phyloP scores from a whole-genome alignment of 2,329 filamentous ascomycete genomes.

The Aspergillus uvarum region DNA sequence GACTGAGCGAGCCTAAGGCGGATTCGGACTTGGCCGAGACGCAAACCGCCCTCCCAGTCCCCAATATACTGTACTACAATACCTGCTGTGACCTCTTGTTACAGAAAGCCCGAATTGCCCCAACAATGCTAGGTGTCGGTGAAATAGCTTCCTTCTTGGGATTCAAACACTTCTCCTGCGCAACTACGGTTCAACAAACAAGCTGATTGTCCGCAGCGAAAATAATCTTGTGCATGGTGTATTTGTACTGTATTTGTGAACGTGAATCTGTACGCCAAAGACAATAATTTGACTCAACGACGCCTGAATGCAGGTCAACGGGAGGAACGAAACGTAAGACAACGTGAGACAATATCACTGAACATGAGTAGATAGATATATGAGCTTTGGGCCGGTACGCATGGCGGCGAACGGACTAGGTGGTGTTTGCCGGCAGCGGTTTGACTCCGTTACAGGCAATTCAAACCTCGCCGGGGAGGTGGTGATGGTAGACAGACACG shows the following conservation, averaged over 20 bases:
- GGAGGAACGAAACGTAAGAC: conserved; percentile 7
- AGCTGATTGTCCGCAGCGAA: neutral
- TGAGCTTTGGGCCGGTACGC: conserved; percentile 2
- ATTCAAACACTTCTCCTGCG: neutral
- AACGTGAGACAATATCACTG: conserved; percentile 11
- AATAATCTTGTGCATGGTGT: conserved; percentile 5
- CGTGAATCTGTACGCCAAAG: conserved; percentile 16
- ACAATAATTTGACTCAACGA: conserved; percentile 18
- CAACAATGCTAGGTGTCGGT: too few relatives aligned
- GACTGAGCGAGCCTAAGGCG: neutral
- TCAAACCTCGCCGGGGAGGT: conserved; percentile 4
- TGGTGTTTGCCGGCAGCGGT: neutral
- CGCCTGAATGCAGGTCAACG: conserved; percentile 22
- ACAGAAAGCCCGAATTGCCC: too few relatives aligned
- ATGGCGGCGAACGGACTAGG: conserved; percentile 2
- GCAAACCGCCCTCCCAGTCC: neutral
- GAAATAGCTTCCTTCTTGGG: too few relatives aligned
- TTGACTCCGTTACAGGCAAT: neutral
- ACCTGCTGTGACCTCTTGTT: too few relatives aligned
- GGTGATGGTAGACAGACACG: conserved; percentile 1
- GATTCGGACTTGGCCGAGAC: neutral
- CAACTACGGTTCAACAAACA: neutral
- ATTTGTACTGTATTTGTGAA: conserved; percentile 14
- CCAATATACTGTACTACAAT: too few relatives aligned
- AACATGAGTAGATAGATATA: conserved; percentile 4